Base-by-base conservation (phyloP, 208 protist genomes). In the Crithidia thermophila region DNA sequence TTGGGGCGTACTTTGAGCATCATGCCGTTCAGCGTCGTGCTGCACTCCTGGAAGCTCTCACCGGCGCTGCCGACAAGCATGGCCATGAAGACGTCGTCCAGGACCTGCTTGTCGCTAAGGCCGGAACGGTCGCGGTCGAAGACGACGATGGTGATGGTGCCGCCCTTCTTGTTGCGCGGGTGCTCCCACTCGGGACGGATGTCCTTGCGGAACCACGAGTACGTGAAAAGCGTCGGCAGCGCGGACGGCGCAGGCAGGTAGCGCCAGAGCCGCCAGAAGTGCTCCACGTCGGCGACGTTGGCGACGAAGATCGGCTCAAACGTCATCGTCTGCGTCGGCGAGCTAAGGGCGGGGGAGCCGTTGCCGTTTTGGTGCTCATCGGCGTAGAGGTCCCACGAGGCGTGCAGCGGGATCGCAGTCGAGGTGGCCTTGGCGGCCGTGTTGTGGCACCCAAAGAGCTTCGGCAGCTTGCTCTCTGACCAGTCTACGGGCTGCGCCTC, bases 151-250 rank as follows among this genome's bases (percentile, higher is more conserved):
- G 72, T 85, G 69, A 95, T 85, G 4, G 83, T 95, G 53, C 90
- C 90, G 33, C 90, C 90, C 37, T 89, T 87, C 68, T 85, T 87
- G 59, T 95, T 95, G 45, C 90, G 84, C 16, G 87, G 74, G 67
- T 91, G 79, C 74, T 95, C 85, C 90, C 90, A 95, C 73, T 91
- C 87, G 6, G 90, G 90, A 33, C 80, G 81, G 62, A 95, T 86
- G 53, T 91, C 81, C 23, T 90, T 81, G 31, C 90, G 82, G 75
- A 95, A 95, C 81, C 82, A 95, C 53, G 82, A 85, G 79, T 95
- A 95, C 18, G 90, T 95, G 75, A 84, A 93, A 49, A 85, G 64
- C 0, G 75, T 74, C 23, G 77, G 50, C 65, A 84, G 75, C 8
- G 70, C 60, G n/a, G 87, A 92, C 21, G 87, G 85, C 3, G 90